Evolutionary conservation across 2,329 filamentous ascomycete genomes (phyloP).

Genomic region (Cladosporium sp.): DNA sequence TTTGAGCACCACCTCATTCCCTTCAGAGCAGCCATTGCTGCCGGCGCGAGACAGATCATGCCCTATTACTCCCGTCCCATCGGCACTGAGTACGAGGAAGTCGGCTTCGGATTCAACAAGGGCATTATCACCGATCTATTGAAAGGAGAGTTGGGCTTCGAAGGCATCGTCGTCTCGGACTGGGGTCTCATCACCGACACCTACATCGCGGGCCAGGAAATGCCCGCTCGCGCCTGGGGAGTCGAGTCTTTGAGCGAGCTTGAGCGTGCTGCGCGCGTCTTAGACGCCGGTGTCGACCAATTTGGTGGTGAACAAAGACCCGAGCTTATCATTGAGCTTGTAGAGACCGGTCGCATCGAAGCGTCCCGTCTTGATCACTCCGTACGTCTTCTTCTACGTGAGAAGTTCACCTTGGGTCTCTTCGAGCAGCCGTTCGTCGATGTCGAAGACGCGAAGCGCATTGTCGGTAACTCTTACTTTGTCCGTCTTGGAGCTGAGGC

Average conservation of each 20-base stretch:
- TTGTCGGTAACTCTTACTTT: conserved; percentile 51
- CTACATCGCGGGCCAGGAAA: conserved; percentile 44
- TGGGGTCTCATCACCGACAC: conserved; percentile 59
- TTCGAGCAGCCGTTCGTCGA: conserved; percentile 56
- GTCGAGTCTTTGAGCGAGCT: conserved; percentile 47
- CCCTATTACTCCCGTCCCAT: conserved; percentile 53
- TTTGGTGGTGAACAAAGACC: conserved; percentile 53
- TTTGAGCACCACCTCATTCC: conserved; percentile 53
- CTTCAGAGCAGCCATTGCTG: conserved; percentile 53
- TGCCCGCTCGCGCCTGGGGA: conserved; percentile 54
- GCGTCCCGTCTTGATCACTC: conserved; percentile 51
- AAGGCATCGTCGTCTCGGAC: conserved; percentile 66
- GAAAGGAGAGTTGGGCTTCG: conserved; percentile 71
- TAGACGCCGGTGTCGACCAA: conserved; percentile 55
- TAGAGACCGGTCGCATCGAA: conserved; percentile 20
- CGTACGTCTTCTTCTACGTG: conserved; percentile 48
- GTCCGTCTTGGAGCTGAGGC: conserved; percentile 40
- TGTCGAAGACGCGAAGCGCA: conserved; percentile 41
- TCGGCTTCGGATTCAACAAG: conserved; percentile 55
- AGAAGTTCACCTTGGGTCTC: conserved; percentile 55
- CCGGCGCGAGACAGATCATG: conserved; percentile 55
- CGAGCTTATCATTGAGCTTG: conserved; percentile 33
- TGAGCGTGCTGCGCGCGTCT: conserved; percentile 45
- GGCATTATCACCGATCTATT: conserved; percentile 64
- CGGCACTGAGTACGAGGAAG: conserved; percentile 46